Percentiles rank a stretch among this genome's conserved stretches.
Conservation (phyloP, 257 asterid species). For the Penstemon eatonii region DNA sequence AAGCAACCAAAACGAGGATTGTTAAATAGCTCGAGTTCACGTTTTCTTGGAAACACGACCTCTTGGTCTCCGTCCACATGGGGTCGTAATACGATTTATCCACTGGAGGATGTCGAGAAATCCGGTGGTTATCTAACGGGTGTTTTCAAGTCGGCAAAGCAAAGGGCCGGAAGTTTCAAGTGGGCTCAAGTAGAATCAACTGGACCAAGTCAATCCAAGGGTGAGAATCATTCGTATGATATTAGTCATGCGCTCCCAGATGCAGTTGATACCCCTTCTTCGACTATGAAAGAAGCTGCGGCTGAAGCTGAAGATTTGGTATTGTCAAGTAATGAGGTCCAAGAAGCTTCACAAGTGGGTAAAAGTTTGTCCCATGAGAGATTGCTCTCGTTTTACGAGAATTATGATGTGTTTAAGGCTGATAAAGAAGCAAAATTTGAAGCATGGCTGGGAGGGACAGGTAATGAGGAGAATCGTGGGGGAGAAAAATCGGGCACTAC, state of each 20-base stretch:
- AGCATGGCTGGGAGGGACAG: slow-evolving; percentile 69
- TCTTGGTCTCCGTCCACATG: slow-evolving; percentile 78
- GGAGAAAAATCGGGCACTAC: slow-evolving; percentile 2
- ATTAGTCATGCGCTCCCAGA: slow-evolving; percentile 30
- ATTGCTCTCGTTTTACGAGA: slow-evolving; percentile 43
- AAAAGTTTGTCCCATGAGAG: slow-evolving; percentile 47
- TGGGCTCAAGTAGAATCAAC: slow-evolving; percentile 47
- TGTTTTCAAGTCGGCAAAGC: slow-evolving; percentile 66
- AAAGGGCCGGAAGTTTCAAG: slow-evolving; percentile 57
- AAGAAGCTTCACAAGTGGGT: slow-evolving; percentile 44
- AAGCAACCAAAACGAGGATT: slow-evolving; percentile 69
- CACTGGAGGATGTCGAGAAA: slow-evolving; percentile 39
- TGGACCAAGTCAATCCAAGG: slow-evolving; percentile 34
- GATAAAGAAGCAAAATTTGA: slow-evolving; percentile 76
- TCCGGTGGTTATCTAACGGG: slow-evolving; percentile 60
- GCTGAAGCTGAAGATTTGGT: slow-evolving; percentile 42
- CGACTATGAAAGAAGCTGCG: slow-evolving; percentile 31
- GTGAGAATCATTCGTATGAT: slow-evolving; percentile 26
- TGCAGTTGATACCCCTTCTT: slow-evolving; percentile 33
- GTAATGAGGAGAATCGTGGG: slow-evolving; percentile 17
- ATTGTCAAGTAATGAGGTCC: slow-evolving; percentile 45
- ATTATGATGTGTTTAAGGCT: slow-evolving; percentile 71
- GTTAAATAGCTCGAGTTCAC: slow-evolving; percentile 42
- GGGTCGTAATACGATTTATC: slow-evolving; percentile 45
- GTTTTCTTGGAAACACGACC: slow-evolving; percentile 59